Percentiles rank a stretch among this genome's conserved stretches.
These are phyloP conservation scores for Plasmodium falciparum DNA, from an alignment of 169 alveolate genomes.

Conservation along the genomic window DNA sequence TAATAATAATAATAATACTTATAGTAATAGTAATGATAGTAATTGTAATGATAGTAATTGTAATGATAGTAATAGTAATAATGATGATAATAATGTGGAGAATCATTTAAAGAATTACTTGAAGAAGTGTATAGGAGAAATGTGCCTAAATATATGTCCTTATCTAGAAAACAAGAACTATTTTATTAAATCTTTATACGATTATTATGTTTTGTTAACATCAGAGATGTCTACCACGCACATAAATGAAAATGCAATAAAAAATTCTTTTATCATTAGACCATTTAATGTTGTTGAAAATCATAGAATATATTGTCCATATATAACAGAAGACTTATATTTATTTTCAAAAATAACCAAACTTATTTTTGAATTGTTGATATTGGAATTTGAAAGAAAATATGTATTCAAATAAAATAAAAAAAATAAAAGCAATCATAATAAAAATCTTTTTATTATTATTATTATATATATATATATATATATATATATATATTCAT, in stretches of 20 bases:
- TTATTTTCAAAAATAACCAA: conserved; percentile 66
- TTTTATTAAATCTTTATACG: conserved; percentile 27
- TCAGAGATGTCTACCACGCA: background rate
- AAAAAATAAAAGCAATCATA: background rate
- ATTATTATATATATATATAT: too few relatives aligned
- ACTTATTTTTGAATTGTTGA: conserved; percentile 53
- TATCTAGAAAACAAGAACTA: conserved; percentile 20
- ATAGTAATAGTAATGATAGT: background rate
- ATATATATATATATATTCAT: too few relatives aligned
- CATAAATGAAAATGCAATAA: background rate
- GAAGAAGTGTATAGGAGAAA: conserved; percentile 17
- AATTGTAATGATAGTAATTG: background rate
- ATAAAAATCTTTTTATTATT: too few relatives aligned
- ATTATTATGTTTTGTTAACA: conserved; percentile 29
- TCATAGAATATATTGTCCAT: conserved; percentile 65
- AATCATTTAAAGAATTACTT: background rate
- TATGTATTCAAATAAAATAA: conserved; percentile 32
- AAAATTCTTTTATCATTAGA: conserved; percentile 10
- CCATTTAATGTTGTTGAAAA: conserved; percentile 50
- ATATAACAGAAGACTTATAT: conserved; percentile 66
- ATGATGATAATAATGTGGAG: conserved; percentile 12
- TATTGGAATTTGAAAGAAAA: conserved; percentile 55
- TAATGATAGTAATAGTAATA: background rate
- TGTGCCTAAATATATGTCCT: conserved; percentile 11
- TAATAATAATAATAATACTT: background rate